Evolutionary conservation across 2,329 filamentous ascomycete species (phyloP), one percentile per base, ranked within the genome.

Genomic region (Colletotrichum sp.): DNA sequence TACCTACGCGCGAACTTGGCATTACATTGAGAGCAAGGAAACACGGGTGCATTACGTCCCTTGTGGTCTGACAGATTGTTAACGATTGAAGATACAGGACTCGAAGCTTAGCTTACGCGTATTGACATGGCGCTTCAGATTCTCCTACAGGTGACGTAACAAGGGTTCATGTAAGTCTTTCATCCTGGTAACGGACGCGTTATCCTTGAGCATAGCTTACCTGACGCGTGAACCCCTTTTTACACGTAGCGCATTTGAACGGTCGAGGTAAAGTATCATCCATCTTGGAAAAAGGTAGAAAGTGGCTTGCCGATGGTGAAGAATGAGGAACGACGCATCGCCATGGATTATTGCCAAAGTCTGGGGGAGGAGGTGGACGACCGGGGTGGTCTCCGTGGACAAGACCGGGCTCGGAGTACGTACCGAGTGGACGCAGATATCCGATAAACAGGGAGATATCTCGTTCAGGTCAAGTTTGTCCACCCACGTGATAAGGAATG

Each of bases 111-210:
- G 34, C 70, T 68, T 57, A 72, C 63, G 70, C n/a, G 70, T 72
- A 25, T 72, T 72, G 8, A 72, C 70, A 69, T 72, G 70, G 27
- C 70, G 70, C 55, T 72, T 72, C 63, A 72, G 70, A 1, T 72
- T 72, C 29, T 72, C 70, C 70, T 72, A 49, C 11, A 8, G 22
- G 27, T 49, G 64, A 49, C n/a, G 69, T 27, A 30, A 29, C 32
- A 15, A 5, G 9, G 13, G 6, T 30, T 62, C 52, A 29, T 69
- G 27, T 72, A 68, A 72, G 70, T n/a, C 11, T 34, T 34, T 44
- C 13, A 19, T 29, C 13, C 32, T 8, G 6, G 30, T 6, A n/a
- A 29, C 15, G 49, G 11, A 19, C 16, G 44, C n/a, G 6, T 22
- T 22, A 22, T 52, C 44, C 44, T 22, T 1, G n/a, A 3, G 2